phyloP scores from a whole-genome alignment of 768 basidiomycete genomes.

The Mycena pura region DNA sequence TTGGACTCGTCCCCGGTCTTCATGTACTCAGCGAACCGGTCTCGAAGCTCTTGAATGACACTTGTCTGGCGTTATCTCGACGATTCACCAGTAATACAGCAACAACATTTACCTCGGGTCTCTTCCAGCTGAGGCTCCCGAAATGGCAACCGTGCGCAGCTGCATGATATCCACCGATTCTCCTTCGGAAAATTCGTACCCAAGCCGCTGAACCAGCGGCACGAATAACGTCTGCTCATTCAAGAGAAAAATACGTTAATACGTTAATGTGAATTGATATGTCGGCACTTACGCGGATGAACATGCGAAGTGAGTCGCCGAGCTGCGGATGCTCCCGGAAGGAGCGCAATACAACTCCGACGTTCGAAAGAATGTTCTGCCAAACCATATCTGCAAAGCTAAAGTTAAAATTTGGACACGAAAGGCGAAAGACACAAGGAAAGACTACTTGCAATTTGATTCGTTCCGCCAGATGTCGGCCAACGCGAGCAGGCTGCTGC shows the following conservation, averaged over 20 bases:
- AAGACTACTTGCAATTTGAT: conserved; percentile 65
- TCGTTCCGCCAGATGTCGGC: conserved; percentile 74
- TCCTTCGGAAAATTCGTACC: conserved; percentile 70
- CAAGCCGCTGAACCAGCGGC: conserved; percentile 80
- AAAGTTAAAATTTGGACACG: not conserved
- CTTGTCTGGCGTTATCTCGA: too few relatives aligned
- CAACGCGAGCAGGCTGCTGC: conserved; percentile 79
- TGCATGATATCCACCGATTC: conserved; percentile 75
- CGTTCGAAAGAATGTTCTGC: conserved; percentile 65
- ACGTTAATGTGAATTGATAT: not conserved
- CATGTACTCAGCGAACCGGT: conserved; percentile 74
- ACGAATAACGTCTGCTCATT: conserved; percentile 66
- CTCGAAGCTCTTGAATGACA: conserved; percentile 70
- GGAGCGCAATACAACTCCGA: conserved; percentile 61
- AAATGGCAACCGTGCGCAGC: conserved; percentile 77
- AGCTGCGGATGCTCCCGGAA: conserved; percentile 84
- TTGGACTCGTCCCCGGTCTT: conserved; percentile 73
- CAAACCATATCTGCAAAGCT: conserved; percentile 74
- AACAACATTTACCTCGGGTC: conserved; percentile 15
- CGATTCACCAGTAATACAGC: too few relatives aligned
- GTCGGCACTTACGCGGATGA: conserved; percentile 58
- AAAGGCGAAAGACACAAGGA: not conserved
- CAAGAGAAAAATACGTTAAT: not conserved
- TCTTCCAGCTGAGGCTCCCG: conserved; percentile 45
- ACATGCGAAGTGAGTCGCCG: conserved; percentile 59